Evolutionary conservation across 1,139 yeast genomes (phyloP).

Genomic region (Kodamaea plutei): DNA sequence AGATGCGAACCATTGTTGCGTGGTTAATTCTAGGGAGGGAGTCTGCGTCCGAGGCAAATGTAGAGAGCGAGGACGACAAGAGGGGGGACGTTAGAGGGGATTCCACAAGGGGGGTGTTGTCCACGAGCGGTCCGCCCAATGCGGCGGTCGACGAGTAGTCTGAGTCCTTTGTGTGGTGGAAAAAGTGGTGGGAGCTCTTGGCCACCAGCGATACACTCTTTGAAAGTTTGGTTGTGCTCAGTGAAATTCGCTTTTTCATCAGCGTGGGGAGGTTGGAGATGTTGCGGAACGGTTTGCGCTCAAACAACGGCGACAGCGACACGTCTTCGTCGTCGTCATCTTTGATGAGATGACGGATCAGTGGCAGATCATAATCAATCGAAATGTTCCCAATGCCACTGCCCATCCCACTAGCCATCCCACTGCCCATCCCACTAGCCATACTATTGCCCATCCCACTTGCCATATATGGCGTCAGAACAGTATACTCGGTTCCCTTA

Average conservation of each 20-base stretch:
- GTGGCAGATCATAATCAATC: slow-evolving; percentile 12
- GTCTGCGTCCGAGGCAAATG: slow-evolving; percentile 55
- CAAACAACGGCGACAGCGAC: slow-evolving; percentile 17
- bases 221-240: slow-evolving; percentile 17
- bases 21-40: slow-evolving; percentile 72
- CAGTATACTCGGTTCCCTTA: too few species aligned
- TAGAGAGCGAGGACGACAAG: slow-evolving; percentile 31
- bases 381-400: too few species aligned
- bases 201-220: slow-evolving; percentile 16
- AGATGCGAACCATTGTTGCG: slow-evolving; percentile 57
- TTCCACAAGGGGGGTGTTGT: not conserved
- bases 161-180: slow-evolving; percentile 1
- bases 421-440: too few species aligned
- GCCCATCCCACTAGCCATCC: too few species aligned
- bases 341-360: slow-evolving; percentile 7
- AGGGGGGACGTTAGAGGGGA: not conserved
- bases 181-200: slow-evolving; percentile 13
- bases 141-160: not conserved
- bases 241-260: slow-evolving; percentile 19
- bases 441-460: too few species aligned
- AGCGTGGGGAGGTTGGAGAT: slow-evolving; percentile 21
- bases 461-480: too few species aligned
- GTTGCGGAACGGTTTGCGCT: slow-evolving; percentile 25
- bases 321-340: slow-evolving; percentile 4
- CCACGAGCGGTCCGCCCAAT: not conserved